Base-by-base conservation (phyloP, 2,329 filamentous ascomycete species). In the Calonectria pseudoturangicola region DNA sequence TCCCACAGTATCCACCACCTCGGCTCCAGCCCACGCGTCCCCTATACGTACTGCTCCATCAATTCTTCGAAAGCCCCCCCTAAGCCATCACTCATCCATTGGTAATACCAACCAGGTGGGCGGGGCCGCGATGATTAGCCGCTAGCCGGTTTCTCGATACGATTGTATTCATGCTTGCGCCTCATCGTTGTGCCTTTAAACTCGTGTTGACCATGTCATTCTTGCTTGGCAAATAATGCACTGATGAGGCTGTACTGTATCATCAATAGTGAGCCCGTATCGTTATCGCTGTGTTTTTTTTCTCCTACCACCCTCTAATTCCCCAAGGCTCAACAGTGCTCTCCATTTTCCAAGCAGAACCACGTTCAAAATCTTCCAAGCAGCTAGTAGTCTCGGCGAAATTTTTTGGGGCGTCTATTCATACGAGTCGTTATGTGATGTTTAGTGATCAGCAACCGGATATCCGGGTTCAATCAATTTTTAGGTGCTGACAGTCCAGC, bases 131-230 rank as follows among this genome's bases (percentile, higher is more conserved):
- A 48, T 39, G 27, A 54, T 71, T 71, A 21, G n/a, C 63, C 51
- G 13, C 33, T 58, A 33, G 30, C 48, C 33, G 54, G 54, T 36
- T 58, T 33, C 30, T 58, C 30, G 51, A 30, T 27, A 58, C 54
- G 54, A 36, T 41, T 60, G n/a, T 18, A n/a, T 58, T 45, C 13
- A 41, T 18, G 54, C 45, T 48, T n/a, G 30, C 54, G 54, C 54
- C 54, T 58, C 54, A 58, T 15, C 33, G 30, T 36, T 33, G 33
- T 58, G 16, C 33, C 21, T 58, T 58, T 39, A 58, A 58, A 58
- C 54, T 21, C 54, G 54, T 58, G 54, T 58, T 58, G 21, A 58
- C 45, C 21, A 66, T 75, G 75, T 74, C 73, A 68, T 76, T 69
- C 16, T 63, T 76, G 27, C 43, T 63, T 63, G 58, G 58, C 58